Conservation (phyloP, 179 eudicot genomes). For the Actinidia arguta region DNA sequence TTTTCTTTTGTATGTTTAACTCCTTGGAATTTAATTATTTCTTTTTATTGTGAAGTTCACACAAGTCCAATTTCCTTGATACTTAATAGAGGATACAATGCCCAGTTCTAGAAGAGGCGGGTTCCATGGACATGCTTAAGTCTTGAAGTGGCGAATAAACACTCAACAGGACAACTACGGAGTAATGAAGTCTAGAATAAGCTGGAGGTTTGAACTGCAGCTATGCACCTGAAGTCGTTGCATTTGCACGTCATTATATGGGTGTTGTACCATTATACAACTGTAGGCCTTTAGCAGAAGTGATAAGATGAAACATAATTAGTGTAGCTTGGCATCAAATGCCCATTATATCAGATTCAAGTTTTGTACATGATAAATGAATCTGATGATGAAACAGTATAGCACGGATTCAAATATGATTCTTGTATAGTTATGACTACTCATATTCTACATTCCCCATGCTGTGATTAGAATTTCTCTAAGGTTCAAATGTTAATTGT, state of each 20-base stretch:
- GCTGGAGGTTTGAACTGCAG: background rate
- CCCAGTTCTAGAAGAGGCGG: constrained; percentile 60
- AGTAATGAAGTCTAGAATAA: background rate
- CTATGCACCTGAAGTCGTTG: background rate
- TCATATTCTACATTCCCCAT: background rate
- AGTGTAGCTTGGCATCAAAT: too few species aligned
- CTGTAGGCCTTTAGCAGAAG: constrained; percentile 4
- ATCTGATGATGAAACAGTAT: background rate
- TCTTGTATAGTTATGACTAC: background rate
- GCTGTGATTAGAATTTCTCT: too few species aligned
- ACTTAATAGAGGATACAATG: constrained; percentile 44
- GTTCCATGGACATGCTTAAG: constrained; percentile 33
- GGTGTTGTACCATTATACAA: constrained; percentile 8
- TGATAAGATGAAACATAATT: too few species aligned
- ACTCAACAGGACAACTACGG: background rate
- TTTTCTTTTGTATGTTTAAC: background rate
- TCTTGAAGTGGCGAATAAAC: background rate
- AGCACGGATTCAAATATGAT: background rate
- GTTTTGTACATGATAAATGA: background rate
- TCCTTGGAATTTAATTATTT: background rate
- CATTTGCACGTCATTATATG: background rate
- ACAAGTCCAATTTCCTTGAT: too few species aligned
- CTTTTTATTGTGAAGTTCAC: too few species aligned
- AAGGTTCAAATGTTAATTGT: background rate
- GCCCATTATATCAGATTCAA: background rate